Percentiles rank a stretch among this genome's conserved stretches.
phyloP scores from a whole-genome alignment of 495 filamentous ascomycete species.

The Podospora pseudopauciseta region DNA sequence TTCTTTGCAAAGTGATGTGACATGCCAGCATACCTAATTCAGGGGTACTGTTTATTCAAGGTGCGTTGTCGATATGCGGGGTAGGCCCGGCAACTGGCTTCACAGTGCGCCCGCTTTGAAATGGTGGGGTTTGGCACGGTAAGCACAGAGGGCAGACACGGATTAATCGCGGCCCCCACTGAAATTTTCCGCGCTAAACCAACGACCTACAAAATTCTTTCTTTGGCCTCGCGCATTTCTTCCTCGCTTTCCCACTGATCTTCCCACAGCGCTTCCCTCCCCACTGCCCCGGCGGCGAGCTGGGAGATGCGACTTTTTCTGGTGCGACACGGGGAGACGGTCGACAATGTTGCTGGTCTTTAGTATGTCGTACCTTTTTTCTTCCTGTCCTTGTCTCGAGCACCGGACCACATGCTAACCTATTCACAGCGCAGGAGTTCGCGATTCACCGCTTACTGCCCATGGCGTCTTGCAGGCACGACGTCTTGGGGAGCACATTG shows the following conservation, averaged over 20 bases:
- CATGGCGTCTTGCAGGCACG: conserved; percentile 76
- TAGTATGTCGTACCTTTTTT: conserved; percentile 53
- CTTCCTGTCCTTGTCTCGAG: background rate
- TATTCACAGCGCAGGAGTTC: conserved; percentile 63
- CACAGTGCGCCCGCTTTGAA: background rate
- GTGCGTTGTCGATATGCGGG: no score
- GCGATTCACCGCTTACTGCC: conserved; percentile 74
- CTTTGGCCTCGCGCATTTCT: background rate
- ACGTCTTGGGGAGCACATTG: conserved; percentile 59
- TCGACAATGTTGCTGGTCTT: conserved; percentile 74
- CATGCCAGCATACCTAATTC: no score
- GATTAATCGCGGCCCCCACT: background rate
- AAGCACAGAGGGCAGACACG: background rate
- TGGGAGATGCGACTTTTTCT: conserved; percentile 65
- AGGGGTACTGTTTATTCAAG: no score
- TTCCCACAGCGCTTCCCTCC: background rate
- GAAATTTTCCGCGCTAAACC: background rate
- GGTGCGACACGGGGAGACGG: conserved; percentile 82
- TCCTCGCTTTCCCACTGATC: background rate
- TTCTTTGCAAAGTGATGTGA: no score
- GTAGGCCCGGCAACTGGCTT: background rate
- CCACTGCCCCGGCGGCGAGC: background rate
- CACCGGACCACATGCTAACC: conserved; percentile 25
- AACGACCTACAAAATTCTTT: background rate
- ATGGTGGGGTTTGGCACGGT: background rate